Evolutionary conservation across 2,329 filamentous ascomycete genomes (phyloP).

Genomic region (Fusarium solani-melongenae): DNA sequence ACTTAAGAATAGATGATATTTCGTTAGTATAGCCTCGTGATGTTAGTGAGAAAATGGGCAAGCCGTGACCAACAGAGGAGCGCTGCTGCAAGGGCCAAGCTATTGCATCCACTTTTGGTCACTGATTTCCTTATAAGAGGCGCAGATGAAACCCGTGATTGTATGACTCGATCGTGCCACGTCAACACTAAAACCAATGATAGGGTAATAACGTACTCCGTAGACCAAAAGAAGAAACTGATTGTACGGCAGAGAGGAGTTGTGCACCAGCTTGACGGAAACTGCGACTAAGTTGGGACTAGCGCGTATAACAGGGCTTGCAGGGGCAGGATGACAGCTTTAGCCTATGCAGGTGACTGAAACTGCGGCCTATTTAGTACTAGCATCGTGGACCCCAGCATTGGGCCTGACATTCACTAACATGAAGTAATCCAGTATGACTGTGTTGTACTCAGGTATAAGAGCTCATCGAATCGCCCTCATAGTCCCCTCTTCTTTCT

Average conservation of each 20-base stretch:
- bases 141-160: not conserved
- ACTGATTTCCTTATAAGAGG: not conserved
- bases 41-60: not conserved
- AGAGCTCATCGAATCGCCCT: not conserved
- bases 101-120: not conserved
- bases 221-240: not conserved
- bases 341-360: slow-evolving; percentile 1
- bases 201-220: not conserved
- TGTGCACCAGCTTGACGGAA: not conserved
- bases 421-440: not conserved
- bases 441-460: not conserved
- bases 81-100: not conserved
- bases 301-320: not conserved
- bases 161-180: not conserved
- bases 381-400: not conserved
- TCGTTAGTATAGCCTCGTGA: not conserved
- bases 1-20: not conserved
- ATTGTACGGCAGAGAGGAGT: not conserved
- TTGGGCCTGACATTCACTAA: not conserved
- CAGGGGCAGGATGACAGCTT: not conserved
- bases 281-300: slow-evolving; percentile 1
- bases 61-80: not conserved
- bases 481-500: not conserved
- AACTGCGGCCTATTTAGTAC: not conserved
- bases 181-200: not conserved